A percentile compares a stretch with the other conserved stretches of the same genome.
Conservation (phyloP, 1,284 basidiomycete genomes). For the Coniferiporia weirii region DNA sequence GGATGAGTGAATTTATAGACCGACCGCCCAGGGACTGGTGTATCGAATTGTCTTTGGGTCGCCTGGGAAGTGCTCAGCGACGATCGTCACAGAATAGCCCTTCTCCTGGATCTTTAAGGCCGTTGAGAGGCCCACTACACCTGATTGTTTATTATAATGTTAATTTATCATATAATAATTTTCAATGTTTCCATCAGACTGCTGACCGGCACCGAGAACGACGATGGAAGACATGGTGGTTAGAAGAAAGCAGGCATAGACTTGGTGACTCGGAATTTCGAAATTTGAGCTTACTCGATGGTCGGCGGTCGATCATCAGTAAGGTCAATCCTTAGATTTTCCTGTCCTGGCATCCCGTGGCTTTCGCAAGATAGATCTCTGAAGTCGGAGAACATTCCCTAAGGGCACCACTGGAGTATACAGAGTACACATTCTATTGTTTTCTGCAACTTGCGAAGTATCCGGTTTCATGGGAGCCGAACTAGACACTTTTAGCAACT, state of each 20-base stretch:
- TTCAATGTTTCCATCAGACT: neutral
- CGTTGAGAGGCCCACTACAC: constrained; percentile 69
- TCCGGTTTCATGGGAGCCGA: no score
- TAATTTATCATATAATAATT: neutral
- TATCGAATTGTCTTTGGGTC: constrained; percentile 65
- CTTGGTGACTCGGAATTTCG: neutral
- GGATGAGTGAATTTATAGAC: constrained; percentile 22
- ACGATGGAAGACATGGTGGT: constrained; percentile 12
- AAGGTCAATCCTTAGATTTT: no score
- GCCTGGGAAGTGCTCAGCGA: constrained; percentile 61
- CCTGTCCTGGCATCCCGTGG: no score
- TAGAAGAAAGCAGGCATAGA: neutral
- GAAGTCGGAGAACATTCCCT: no score
- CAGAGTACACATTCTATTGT: no score
- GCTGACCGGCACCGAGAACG: constrained; percentile 14
- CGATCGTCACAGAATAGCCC: constrained; percentile 53
- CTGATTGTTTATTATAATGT: constrained; percentile 29
- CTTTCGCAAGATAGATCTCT: no score
- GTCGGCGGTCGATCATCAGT: neutral
- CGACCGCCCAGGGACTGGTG: constrained; percentile 74
- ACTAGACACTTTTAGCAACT: no score
- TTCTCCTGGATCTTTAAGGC: constrained; percentile 60
- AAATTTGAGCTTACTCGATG: neutral
- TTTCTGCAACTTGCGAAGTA: no score
- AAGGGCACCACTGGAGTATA: no score